Conservation (phyloP, 805 yeast genomes). For the Jamesozyma hellenica region DNA sequence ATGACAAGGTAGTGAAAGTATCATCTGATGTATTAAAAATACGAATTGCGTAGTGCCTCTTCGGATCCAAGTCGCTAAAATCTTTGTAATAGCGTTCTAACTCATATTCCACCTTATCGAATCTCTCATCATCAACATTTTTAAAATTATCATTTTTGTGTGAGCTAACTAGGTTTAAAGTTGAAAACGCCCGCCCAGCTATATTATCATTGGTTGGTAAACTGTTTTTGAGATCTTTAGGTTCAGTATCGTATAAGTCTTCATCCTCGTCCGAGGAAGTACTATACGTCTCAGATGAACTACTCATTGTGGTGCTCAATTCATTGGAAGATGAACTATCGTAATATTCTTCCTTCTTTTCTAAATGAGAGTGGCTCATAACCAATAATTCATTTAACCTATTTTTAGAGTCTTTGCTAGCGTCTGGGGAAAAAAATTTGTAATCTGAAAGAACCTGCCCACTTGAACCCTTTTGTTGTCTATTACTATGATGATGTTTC, state of each 20-base stretch:
- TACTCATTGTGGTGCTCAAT: not conserved
- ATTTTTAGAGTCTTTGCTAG: not conserved
- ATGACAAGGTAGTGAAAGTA: conserved; percentile 68
- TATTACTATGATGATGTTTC: not conserved
- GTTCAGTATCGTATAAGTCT: conserved; percentile 6
- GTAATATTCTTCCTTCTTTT: not conserved
- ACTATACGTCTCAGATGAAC: not conserved
- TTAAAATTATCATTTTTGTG: not conserved
- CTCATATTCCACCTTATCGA: conserved; percentile 31
- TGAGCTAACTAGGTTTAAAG: conserved; percentile 2
- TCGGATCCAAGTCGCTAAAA: conserved; percentile 26
- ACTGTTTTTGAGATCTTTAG: conserved; percentile 1
- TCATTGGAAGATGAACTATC: conserved; percentile 2
- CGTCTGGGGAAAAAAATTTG: not conserved
- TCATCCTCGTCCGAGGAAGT: conserved; percentile 6
- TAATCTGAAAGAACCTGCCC: not conserved
- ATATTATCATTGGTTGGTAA: not conserved
- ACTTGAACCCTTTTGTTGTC: not conserved
- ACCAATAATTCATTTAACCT: not conserved
- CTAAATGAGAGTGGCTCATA: not conserved
- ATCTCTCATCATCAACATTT: conserved; percentile 22
- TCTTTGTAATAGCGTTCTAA: conserved; percentile 31
- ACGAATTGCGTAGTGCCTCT: conserved; percentile 39
- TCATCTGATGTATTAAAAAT: conserved; percentile 71
- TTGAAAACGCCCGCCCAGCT: conserved; percentile 3